Evolutionary conservation across 1,284 basidiomycete species (phyloP).

Genomic region (Limonomyces culmigenus): DNA sequence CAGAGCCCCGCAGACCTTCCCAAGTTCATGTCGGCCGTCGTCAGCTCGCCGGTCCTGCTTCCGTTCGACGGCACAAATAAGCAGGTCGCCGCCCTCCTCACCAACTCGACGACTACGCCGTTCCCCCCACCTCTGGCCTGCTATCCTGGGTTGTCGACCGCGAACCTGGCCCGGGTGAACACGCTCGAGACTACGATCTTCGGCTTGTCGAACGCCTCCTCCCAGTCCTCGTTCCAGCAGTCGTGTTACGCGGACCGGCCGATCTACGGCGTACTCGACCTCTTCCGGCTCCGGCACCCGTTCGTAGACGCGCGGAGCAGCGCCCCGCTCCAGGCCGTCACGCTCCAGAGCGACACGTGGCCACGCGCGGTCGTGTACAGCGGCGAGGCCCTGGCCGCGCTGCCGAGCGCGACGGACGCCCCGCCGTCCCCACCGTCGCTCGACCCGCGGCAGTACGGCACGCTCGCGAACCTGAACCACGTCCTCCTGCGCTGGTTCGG

Average conservation of each 20-base stretch:
- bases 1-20: constrained; percentile 24
- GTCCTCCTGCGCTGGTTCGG: constrained; percentile 39
- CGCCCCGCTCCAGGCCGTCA: constrained; percentile 29
- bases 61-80: constrained; percentile 30
- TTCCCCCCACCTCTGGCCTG: constrained; percentile 47
- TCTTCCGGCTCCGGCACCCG: constrained; percentile 36
- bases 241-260: constrained; percentile 38
- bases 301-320: constrained; percentile 27
- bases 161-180: constrained; percentile 24
- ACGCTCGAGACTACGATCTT: constrained; percentile 32
- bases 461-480: constrained; percentile 32
- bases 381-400: constrained; percentile 29
- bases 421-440: constrained; percentile 15
- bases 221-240: constrained; percentile 21
- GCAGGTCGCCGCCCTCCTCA: constrained; percentile 22
- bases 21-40: constrained; percentile 27
- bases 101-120: constrained; percentile 19
- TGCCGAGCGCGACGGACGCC: constrained; percentile 17
- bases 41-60: constrained; percentile 31
- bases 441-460: constrained; percentile 38
- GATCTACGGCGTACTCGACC: constrained; percentile 42
- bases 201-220: constrained; percentile 19
- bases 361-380: constrained; percentile 31
- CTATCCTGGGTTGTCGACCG: constrained; percentile 28
- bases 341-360: constrained; percentile 23